Evolutionary conservation across 176 grass and related monocot species (phyloP).

Genomic region (Phoenix dactylifera): DNA sequence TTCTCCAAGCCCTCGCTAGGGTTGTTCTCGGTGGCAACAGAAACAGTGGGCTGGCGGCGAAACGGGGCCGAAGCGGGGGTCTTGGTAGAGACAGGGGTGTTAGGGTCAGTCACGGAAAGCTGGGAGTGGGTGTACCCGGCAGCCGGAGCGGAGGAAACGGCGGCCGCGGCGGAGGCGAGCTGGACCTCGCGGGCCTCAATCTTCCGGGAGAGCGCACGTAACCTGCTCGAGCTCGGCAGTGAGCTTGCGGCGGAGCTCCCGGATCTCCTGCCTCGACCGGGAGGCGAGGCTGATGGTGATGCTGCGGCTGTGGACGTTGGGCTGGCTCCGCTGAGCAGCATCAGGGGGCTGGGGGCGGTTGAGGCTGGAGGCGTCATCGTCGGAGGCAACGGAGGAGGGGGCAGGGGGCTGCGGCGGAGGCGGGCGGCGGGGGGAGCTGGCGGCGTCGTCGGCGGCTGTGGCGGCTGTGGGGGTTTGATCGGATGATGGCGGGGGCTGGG

Average conservation of each 20-base stretch:
- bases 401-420: neutral
- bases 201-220: slow-evolving; percentile 46
- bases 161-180: slow-evolving; percentile 21
- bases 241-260: slow-evolving; percentile 52
- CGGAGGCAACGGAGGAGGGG: slow-evolving; percentile 1
- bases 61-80: slow-evolving; percentile 9
- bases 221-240: slow-evolving; percentile 64
- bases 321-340: slow-evolving; percentile 14
- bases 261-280: slow-evolving; percentile 39
- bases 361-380: slow-evolving; percentile 30
- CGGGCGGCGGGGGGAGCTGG: slow-evolving; percentile 1
- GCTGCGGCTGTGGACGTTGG: slow-evolving; percentile 30
- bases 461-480: slow-evolving; percentile 3
- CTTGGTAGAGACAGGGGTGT: slow-evolving; percentile 15
- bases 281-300: slow-evolving; percentile 29
- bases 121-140: slow-evolving; percentile 39
- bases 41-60: slow-evolving; percentile 34
- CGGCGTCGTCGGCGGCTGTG: slow-evolving; percentile 15
- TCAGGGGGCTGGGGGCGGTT: slow-evolving; percentile 12
- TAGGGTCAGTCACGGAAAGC: slow-evolving; percentile 30
- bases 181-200: slow-evolving; percentile 28
- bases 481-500: slow-evolving; percentile 18
- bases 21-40: slow-evolving; percentile 23
- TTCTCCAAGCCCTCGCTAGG: slow-evolving; percentile 56
- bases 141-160: slow-evolving; percentile 11